Base-by-base conservation (phyloP, 2,329 filamentous ascomycete species). In the Ambrosiella xylebori region DNA sequence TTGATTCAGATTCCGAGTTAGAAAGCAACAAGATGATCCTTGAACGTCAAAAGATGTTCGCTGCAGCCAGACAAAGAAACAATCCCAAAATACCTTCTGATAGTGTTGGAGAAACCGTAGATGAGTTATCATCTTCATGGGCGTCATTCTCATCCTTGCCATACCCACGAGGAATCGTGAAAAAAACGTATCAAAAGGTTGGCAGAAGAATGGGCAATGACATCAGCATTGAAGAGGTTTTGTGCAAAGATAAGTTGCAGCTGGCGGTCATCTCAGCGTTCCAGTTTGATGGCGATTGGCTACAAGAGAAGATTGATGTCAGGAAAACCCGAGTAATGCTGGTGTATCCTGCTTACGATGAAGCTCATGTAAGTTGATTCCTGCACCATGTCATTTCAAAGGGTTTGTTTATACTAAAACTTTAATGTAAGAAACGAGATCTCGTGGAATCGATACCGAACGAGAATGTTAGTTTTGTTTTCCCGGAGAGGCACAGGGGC, bases 251-350 rank as follows among this genome's bases (percentile, higher is more conserved):
- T 1, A 76, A 82, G 11, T 73, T 97, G 7, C 74, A 86, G 55
- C 78, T 88, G 44, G 90, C 88, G 0, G 78, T 97, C 0, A 71
- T 97, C 4, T 95, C 89, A 64, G 87, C 91, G 0, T 97, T 86
- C 64, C 81, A 91, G 66, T 93, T 87, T 82, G 85, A 97, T 62
- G 78, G 84, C 12, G 77, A 85, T 36, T 96, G 88, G 87, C 68
- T 93, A 50, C 68, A 91, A 36, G 76, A 74, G 5, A 94, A 93
- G 66, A 68, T 95, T 36, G 74, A 88, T 61, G 66, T 75, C 12
- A 64, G 62, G 9, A 75, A 68, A 57, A 87, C 84, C 0, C 82
- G 80, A 63, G 70, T 88, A n/a, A 63, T 81, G 19, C 73, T 86
- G 58, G 66, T 82, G 47, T 75, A 79, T 1, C 81, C 74, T 65